These are phyloP conservation scores for Candida buenavistaensis DNA, from an alignment of 1,139 yeast genomes.

Conservation along the genomic window DNA sequence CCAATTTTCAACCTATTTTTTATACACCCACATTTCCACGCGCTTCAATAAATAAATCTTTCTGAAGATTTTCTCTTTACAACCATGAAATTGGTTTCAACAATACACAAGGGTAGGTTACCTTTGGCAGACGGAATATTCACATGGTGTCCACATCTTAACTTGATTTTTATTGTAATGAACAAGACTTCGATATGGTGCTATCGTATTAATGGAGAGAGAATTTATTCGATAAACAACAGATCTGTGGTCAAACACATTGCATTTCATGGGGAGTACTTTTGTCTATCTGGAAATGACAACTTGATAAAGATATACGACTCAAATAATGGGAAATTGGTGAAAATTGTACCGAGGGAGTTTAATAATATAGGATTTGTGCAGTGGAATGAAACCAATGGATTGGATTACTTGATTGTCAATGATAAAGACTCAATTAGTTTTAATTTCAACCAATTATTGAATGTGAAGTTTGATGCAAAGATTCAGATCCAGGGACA, in stretches of 20 bases:
- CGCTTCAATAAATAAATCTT: no score
- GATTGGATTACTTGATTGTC: constrained; percentile 26
- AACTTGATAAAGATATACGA: constrained; percentile 47
- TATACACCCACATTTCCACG: no score
- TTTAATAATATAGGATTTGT: constrained; percentile 24
- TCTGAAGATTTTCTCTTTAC: no score
- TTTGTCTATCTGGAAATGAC: constrained; percentile 49
- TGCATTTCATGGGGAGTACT: constrained; percentile 33
- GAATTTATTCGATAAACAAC: constrained; percentile 51
- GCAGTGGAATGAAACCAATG: constrained; percentile 20
- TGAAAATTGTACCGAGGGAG: constrained; percentile 22
- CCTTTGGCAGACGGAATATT: constrained; percentile 22
- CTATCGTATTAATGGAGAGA: constrained; percentile 54
- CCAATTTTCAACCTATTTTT: no score
- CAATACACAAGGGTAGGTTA: constrained; percentile 10
- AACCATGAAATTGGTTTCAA: constrained; percentile 5
- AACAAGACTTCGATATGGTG: constrained; percentile 51
- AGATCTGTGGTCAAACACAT: constrained; percentile 35
- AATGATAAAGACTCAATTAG: constrained; percentile 25
- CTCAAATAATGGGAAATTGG: constrained; percentile 46
- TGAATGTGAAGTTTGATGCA: constrained; percentile 24
- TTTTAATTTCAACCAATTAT: constrained; percentile 33
- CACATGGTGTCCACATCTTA: constrained; percentile 59
- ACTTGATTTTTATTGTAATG: constrained; percentile 50
- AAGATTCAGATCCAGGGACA: constrained; percentile 15